Percentiles rank a stretch among this genome's conserved stretches.
Evolutionary conservation across 352 stramenopile genomes (phyloP).

Genomic region (Phytopythium delawarense): DNA sequence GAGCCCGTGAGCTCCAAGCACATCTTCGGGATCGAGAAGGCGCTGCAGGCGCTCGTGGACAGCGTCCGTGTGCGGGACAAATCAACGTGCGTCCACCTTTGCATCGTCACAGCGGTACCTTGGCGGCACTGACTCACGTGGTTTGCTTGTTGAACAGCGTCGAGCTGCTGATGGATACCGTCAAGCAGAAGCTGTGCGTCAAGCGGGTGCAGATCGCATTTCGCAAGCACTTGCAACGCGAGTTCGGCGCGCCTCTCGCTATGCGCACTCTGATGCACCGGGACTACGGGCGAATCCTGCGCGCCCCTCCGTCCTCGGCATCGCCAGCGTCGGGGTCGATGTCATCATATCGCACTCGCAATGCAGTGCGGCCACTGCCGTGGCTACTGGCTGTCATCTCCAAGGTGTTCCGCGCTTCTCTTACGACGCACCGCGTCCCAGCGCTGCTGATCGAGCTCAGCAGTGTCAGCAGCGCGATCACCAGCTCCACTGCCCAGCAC

Average conservation of each 20-base stretch:
- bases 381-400: conserved; percentile 66
- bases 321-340: neutral
- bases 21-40: conserved; percentile 62
- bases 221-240: conserved; percentile 51
- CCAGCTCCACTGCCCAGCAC: neutral
- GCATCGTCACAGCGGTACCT: neutral
- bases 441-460: conserved; percentile 44
- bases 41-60: conserved; percentile 48
- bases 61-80: conserved; percentile 66
- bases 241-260: conserved; percentile 59
- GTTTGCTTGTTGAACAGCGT: conserved; percentile 15
- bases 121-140: neutral
- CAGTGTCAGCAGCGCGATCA: conserved; percentile 29
- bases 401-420: conserved; percentile 40
- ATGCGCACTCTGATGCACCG: conserved; percentile 76
- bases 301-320: too few relatives aligned
- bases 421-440: conserved; percentile 24
- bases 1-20: conserved; percentile 50
- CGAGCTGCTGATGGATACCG: conserved; percentile 62
- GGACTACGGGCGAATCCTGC: conserved; percentile 29
- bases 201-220: conserved; percentile 70
- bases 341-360: conserved; percentile 27
- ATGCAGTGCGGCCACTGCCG: conserved; percentile 37
- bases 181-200: conserved; percentile 70
- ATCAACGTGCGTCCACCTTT: conserved; percentile 29